Evolutionary conservation across 2,329 filamentous ascomycete genomes (phyloP).

Genomic region (Epichloe baconii): DNA sequence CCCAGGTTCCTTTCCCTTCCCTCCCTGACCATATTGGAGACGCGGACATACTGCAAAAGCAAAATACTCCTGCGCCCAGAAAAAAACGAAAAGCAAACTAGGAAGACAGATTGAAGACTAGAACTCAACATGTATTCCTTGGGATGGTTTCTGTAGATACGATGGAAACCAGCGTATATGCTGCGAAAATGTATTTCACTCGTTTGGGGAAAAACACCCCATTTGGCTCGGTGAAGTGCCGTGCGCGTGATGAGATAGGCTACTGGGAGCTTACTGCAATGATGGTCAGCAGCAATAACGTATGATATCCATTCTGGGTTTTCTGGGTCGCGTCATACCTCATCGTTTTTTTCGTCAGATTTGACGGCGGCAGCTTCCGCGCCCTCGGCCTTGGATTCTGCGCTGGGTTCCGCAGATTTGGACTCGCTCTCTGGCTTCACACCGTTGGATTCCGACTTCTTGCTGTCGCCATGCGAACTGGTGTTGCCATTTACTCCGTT

Average conservation of each 20-base stretch:
- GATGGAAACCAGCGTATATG: not conserved
- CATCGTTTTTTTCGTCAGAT: conserved; percentile 14
- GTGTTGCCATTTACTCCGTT: conserved; percentile 36
- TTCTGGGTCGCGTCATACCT: conserved; percentile 14
- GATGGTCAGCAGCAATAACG: not conserved
- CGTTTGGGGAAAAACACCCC: not conserved
- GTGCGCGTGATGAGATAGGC: not conserved
- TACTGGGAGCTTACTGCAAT: not conserved
- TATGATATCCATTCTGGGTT: not conserved
- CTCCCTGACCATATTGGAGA: not conserved
- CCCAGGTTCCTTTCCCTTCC: not conserved
- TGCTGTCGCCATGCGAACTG: conserved; percentile 4
- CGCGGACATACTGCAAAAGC: not conserved
- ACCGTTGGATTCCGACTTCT: conserved; percentile 23
- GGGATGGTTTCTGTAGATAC: not conserved
- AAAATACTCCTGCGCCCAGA: conserved; percentile 1
- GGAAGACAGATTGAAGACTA: not conserved
- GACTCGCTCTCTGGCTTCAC: conserved; percentile 20
- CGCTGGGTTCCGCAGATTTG: conserved; percentile 4
- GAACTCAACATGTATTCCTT: not conserved
- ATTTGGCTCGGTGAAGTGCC: not conserved
- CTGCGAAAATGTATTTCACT: not conserved
- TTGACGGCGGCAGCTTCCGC: conserved; percentile 6
- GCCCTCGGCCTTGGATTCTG: conserved; percentile 7
- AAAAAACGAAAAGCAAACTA: not conserved